Conservation (phyloP, 768 basidiomycete genomes). For the Termitomyces sp. region DNA sequence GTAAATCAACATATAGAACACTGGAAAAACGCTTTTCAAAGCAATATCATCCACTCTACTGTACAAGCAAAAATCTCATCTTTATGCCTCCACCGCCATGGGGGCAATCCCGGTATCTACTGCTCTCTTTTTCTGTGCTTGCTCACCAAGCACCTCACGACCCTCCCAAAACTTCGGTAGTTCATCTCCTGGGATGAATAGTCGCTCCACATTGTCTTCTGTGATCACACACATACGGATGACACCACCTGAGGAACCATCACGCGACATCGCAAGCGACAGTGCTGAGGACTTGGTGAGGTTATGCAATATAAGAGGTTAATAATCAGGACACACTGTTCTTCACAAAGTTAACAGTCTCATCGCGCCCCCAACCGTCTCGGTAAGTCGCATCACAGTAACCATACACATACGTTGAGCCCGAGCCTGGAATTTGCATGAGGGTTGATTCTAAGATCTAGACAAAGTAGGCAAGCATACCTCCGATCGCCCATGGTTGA, state of each 20-base stretch:
- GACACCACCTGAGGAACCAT: conserved; percentile 96
- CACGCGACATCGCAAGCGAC: conserved; percentile 93
- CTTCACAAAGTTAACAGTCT: conserved; percentile 92
- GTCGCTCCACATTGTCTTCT: conserved; percentile 83
- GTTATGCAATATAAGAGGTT: neutral
- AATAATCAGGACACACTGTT: conserved; percentile 68
- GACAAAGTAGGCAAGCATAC: conserved; percentile 41
- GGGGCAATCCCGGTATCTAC: conserved; percentile 35
- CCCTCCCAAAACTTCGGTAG: conserved; percentile 92
- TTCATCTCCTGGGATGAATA: conserved; percentile 90
- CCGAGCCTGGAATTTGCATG: conserved; percentile 58
- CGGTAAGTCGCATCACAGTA: conserved; percentile 98
- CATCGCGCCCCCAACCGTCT: conserved; percentile 86
- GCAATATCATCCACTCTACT: conserved; percentile 5
- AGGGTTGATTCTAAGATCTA: neutral
- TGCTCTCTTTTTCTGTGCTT: conserved; percentile 26
- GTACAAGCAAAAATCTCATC: conserved; percentile 5
- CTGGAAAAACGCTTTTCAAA: neutral
- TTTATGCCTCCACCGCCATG: conserved; percentile 46
- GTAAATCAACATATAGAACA: too few relatives aligned
- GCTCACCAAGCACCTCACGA: conserved; percentile 57
- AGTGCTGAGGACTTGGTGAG: conserved; percentile 54
- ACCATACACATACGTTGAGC: conserved; percentile 97
- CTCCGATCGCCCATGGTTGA: conserved; percentile 98
- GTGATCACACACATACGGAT: conserved; percentile 98